Base-by-base conservation (phyloP, 345 rosid species). In the Bruguiera sexangula region DNA sequence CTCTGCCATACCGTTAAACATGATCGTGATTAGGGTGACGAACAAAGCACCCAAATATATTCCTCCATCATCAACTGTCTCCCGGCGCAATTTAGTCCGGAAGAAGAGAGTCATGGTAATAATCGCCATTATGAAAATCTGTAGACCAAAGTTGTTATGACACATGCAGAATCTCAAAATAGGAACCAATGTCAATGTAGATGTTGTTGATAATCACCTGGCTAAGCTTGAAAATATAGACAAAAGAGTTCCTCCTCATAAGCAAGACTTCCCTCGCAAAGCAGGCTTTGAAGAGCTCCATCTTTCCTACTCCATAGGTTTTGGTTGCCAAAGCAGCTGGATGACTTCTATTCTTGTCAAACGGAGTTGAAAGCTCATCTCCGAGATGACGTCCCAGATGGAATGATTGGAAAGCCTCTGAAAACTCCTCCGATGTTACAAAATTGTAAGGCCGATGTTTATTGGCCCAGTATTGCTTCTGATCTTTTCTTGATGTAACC, bases 1-100 rank as follows among this genome's bases (percentile, higher is more conserved):
- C 76, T 93, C 97, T 1, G 96, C 51, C 84, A 89, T 71, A 27
- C 96, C 88, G 64, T 85, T 93, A 62, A 91, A 88, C 94, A 84
- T 84, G 68, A 83, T 65, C 67, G 75, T 69, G 64, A 66, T 43
- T 21, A 87, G 69, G 30, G 82, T 10, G 62, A 79, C 88, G 85
- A 93, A 89, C 76, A 83, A 72, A 64, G 94, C 85, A 9, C 98
- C 97, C 20, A 65, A 68, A 63, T 72, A 89, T 31, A 89, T 62
- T 43, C 60, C 76, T 53, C 97, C 97, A 79, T 80, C 87, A 5
- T 18, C 70, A 21, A 71, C 62, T 22, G 87, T 67, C 34, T 56
- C 75, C 59, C 67, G 76, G 50, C 75, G 61, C 80, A 81, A 66
- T 53, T 78, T 67, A 0, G 82, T 81, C 34, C 84, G 71, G 6